Base-by-base conservation (phyloP, 2,329 filamentous ascomycete species). In the Trichoderma sp. region DNA sequence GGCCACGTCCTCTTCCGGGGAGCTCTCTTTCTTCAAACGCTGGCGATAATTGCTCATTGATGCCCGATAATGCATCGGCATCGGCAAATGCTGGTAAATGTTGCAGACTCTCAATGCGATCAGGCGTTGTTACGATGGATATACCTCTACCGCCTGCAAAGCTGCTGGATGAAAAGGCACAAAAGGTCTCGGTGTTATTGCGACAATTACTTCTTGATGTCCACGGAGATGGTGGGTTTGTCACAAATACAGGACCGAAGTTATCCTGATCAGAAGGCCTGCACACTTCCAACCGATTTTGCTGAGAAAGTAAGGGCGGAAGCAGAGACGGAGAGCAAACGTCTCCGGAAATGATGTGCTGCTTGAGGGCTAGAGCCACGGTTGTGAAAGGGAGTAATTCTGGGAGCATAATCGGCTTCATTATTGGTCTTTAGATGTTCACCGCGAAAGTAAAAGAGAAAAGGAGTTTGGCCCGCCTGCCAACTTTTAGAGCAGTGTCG, bases 91-190 rank as follows among this genome's bases (percentile, higher is more conserved):
- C 76, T 10, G 75, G 72, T 16, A 73, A 72, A 11, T 72, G 71
- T 31, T 75, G 75, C 10, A 80, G 68, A 37, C 72, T 72, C n/a
- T 61, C 71, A 3, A 79, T 79, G 60, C 80, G 77, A 14, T 73
- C 71, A 0, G 76, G 70, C 8, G 76, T 77, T 56, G 80, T 83
- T 37, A 83, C 61, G 62, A 83, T 72, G 27, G 79, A 78, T 59
- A 82, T 78, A 62, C 81, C 81, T 16, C 79, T 74, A 35, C 76
- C 77, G 19, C 74, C 71, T 49, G 79, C 81, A 66, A 82, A 82
- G 14, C 69, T 69, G 4, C 72, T 63, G 69, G 77, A 76, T 19
- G 78, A 72, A 72, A 78, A 83, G 69, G 80, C 76, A 73, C 81
- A 83, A 72, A 76, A 66, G 6, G 35, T 43, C 14, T 66, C 53